Conservation (phyloP, 1,139 yeast genomes). For the Yamadazyma spencermartinsiae region DNA sequence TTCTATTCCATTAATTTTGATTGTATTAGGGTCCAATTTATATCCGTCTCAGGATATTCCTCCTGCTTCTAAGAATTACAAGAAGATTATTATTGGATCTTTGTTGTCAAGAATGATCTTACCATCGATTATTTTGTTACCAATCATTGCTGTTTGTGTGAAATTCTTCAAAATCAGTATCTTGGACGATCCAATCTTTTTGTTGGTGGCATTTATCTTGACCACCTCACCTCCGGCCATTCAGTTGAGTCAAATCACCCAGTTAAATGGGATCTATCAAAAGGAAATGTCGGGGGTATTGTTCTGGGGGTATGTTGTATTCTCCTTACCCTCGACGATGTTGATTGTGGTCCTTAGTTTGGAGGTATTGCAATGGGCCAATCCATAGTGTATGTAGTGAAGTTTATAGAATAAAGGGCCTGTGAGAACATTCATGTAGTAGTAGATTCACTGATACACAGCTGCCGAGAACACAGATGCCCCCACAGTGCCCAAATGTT, state of each 20-base stretch:
- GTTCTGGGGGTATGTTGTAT: slow-evolving; percentile 80
- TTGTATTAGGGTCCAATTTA: slow-evolving; percentile 75
- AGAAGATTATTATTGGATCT: slow-evolving; percentile 64
- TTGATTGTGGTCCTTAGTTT: slow-evolving; percentile 68
- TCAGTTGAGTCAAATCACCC: slow-evolving; percentile 80
- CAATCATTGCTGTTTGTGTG: slow-evolving; percentile 65
- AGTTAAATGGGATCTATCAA: slow-evolving; percentile 72
- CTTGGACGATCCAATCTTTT: slow-evolving; percentile 79
- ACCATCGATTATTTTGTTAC: slow-evolving; percentile 68
- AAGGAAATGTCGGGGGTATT: slow-evolving; percentile 85
- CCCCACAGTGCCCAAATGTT: no score
- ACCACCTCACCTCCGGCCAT: slow-evolving; percentile 85
- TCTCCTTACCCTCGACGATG: slow-evolving; percentile 78
- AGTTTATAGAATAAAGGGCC: neutral
- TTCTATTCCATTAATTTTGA: slow-evolving; percentile 80
- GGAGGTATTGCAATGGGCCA: slow-evolving; percentile 58
- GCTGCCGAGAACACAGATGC: no score
- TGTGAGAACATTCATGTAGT: neutral
- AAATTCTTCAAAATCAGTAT: slow-evolving; percentile 67
- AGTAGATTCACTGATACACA: no score
- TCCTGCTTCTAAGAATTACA: slow-evolving; percentile 59
- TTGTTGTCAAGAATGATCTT: slow-evolving; percentile 74
- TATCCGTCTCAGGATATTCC: slow-evolving; percentile 68
- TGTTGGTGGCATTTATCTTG: slow-evolving; percentile 71
- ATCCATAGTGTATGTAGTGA: slow-evolving; percentile 7